A percentile compares a stretch with the other conserved stretches of the same genome.
phyloP scores from a whole-genome alignment of 768 basidiomycete genomes.

The Leccinum boreale region DNA sequence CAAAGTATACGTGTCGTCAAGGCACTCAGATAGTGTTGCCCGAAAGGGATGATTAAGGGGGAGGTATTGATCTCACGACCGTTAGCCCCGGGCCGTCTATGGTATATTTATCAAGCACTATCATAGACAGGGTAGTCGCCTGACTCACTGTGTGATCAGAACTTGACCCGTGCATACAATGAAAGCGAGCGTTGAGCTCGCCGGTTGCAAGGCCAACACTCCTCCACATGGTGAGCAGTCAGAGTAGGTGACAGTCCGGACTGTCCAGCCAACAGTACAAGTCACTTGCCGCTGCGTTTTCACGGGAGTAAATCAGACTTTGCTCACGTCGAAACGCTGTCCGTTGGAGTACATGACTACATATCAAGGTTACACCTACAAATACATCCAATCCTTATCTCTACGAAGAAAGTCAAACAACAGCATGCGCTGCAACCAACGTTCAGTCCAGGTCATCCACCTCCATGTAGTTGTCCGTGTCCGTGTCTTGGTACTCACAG shows the following conservation, averaged over 20 bases:
- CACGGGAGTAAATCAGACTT: too few species aligned
- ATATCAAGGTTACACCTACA: background rate
- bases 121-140: background rate
- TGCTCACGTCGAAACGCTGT: background rate
- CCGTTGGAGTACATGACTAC: background rate
- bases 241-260: background rate
- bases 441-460: constrained; percentile 17
- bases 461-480: constrained; percentile 40
- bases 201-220: background rate
- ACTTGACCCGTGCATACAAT: background rate
- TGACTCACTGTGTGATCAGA: background rate
- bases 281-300: background rate
- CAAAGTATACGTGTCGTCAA: background rate
- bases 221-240: background rate
- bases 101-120: too few species aligned
- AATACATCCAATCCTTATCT: constrained; percentile 6
- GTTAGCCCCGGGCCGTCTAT: background rate
- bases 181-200: background rate
- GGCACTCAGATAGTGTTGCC: too few species aligned
- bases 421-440: background rate
- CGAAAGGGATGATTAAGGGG: too few species aligned
- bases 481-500: constrained; percentile 34
- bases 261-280: background rate
- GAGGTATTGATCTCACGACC: background rate
- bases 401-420: background rate